phyloP scores from a whole-genome alignment of 1,139 yeast genomes.

The Candida pseudocylindracea region DNA sequence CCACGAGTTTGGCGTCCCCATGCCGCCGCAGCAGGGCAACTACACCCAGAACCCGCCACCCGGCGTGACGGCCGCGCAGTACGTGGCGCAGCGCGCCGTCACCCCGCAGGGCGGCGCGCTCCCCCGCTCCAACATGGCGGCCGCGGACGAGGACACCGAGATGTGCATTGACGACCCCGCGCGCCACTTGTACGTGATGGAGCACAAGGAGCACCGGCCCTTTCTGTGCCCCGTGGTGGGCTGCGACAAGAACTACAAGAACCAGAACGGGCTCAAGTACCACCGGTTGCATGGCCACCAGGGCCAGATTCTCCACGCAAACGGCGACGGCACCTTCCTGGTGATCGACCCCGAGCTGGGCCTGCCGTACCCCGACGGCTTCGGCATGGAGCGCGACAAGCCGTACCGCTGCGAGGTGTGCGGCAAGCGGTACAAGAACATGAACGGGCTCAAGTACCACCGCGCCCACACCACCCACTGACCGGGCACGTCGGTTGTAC shows the following conservation, averaged over 20 bases:
- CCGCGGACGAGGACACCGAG: slow-evolving; percentile 16
- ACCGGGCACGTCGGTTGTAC: neutral
- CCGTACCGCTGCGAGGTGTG: slow-evolving; percentile 97
- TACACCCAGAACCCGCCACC: neutral
- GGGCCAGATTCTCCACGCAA: slow-evolving; percentile 76
- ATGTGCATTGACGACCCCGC: slow-evolving; percentile 85
- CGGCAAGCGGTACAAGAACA: slow-evolving; percentile 88
- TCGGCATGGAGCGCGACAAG: slow-evolving; percentile 89
- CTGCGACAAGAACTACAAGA: slow-evolving; percentile 91
- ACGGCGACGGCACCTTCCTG: slow-evolving; percentile 82
- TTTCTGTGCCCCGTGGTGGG: slow-evolving; percentile 97
- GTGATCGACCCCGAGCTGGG: slow-evolving; percentile 87
- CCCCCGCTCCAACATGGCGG: neutral
- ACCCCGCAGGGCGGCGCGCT: neutral
- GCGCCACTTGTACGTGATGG: slow-evolving; percentile 77
- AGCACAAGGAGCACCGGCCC: slow-evolving; percentile 83
- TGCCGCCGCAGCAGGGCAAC: slow-evolving; percentile 34
- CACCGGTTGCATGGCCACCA: slow-evolving; percentile 96
- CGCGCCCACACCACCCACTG: slow-evolving; percentile 93
- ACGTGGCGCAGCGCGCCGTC: neutral
- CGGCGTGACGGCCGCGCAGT: neutral
- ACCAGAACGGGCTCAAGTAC: slow-evolving; percentile 91
- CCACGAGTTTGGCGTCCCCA: slow-evolving; percentile 77
- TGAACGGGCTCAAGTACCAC: slow-evolving; percentile 91
- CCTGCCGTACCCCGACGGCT: slow-evolving; percentile 80